A percentile compares a stretch with the other conserved stretches of the same genome.
phyloP scores from a whole-genome alignment of 768 basidiomycete species.

The Phaeotremella fagi region DNA sequence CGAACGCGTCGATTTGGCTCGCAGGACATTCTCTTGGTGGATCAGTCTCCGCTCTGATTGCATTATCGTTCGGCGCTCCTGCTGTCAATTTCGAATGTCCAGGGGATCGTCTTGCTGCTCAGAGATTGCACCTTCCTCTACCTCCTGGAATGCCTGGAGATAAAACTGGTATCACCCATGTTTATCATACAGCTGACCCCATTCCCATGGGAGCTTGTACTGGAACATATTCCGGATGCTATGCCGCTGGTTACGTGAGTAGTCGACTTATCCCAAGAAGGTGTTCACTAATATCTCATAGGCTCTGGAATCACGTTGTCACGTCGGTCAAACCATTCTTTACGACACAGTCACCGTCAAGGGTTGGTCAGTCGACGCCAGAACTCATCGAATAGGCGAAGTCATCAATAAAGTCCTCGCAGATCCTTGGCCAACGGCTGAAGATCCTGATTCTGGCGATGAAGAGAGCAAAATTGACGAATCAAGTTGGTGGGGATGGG shows the following conservation, averaged over 20 bases:
- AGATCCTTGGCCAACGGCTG: constrained; percentile 63
- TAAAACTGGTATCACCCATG: constrained; percentile 60
- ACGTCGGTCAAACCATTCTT: constrained; percentile 71
- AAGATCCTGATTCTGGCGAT: constrained; percentile 48
- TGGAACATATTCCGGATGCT: constrained; percentile 60
- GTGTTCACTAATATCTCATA: constrained; percentile 5
- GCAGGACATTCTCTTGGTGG: constrained; percentile 72
- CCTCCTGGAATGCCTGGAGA: constrained; percentile 57
- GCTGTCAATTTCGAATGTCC: constrained; percentile 88
- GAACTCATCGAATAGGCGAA: constrained; percentile 66
- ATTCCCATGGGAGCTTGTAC: constrained; percentile 61
- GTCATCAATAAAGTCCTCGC: constrained; percentile 67
- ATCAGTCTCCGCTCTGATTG: constrained; percentile 73
- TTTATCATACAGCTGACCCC: constrained; percentile 91
- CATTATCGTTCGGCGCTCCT: constrained; percentile 85
- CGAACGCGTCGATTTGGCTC: constrained; percentile 82
- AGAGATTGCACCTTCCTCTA: constrained; percentile 76
- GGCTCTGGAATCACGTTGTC: constrained; percentile 58
- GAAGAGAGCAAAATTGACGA: constrained; percentile 1
- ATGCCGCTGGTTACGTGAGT: constrained; percentile 68
- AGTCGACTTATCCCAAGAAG: too few species aligned
- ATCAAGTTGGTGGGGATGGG: constrained; percentile 39
- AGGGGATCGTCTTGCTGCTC: constrained; percentile 73
- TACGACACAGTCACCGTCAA: constrained; percentile 82
- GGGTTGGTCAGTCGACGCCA: constrained; percentile 70